phyloP scores from a whole-genome alignment of 306 rosid genomes.

The Canavalia ensiformis region DNA sequence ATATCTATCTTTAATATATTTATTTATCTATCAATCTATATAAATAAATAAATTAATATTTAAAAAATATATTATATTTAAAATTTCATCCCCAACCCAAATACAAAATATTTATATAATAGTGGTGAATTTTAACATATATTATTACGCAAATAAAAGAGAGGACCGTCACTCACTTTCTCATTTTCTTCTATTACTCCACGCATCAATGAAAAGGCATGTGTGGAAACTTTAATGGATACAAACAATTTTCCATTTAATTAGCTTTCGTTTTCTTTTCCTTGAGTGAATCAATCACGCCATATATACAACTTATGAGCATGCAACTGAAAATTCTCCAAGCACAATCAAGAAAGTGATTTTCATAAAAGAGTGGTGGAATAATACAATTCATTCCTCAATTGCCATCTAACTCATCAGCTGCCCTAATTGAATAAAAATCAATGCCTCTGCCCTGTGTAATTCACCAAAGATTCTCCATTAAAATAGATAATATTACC shows the following conservation, averaged over 20 bases:
- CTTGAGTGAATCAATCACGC: conserved; percentile 36
- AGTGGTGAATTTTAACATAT: neutral
- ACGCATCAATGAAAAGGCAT: conserved; percentile 32
- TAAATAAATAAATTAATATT: too few relatives aligned
- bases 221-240: neutral
- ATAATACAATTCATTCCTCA: conserved; percentile 21
- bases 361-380: conserved; percentile 29
- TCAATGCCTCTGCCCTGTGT: neutral
- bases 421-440: conserved; percentile 39
- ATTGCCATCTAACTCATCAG: conserved; percentile 27
- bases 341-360: conserved; percentile 39
- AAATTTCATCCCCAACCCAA: neutral
- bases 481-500: conserved; percentile 32
- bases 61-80: too few relatives aligned
- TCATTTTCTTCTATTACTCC: neutral
- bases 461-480: conserved; percentile 48
- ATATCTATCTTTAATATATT: neutral
- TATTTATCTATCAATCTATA: too few relatives aligned
- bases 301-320: conserved; percentile 9
- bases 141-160: conserved; percentile 20
- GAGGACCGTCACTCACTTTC: conserved; percentile 26
- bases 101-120: neutral
- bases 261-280: neutral
- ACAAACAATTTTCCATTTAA: conserved; percentile 4
- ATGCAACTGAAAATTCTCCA: conserved; percentile 46